Evolutionary conservation across 2,329 filamentous ascomycete species (phyloP).

Genomic region (Phoma sp.): DNA sequence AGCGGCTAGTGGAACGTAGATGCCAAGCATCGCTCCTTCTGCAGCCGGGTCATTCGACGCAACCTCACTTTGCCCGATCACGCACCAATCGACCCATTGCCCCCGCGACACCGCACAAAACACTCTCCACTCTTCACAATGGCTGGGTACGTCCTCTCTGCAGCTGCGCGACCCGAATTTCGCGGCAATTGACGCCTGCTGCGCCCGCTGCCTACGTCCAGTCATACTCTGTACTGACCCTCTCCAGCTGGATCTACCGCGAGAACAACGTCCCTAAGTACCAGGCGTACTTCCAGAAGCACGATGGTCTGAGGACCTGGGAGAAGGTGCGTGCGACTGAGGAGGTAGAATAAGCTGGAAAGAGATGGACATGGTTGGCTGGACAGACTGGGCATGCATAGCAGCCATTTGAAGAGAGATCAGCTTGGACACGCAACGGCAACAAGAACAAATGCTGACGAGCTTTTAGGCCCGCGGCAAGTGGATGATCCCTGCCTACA

Average conservation of each 20-base stretch:
- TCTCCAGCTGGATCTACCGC: slow-evolving; percentile 63
- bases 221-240: slow-evolving; percentile 38
- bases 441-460: slow-evolving; percentile 20
- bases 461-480: slow-evolving; percentile 64
- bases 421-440: background rate
- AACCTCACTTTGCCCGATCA: slow-evolving; percentile 34
- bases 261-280: slow-evolving; percentile 77
- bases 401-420: background rate
- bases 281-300: slow-evolving; percentile 76
- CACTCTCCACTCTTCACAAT: slow-evolving; percentile 49
- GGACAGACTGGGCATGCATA: background rate
- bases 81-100: slow-evolving; percentile 43
- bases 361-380: slow-evolving; percentile 17
- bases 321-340: slow-evolving; percentile 68
- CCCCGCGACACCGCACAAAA: slow-evolving; percentile 32
- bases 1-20: slow-evolving; percentile 15
- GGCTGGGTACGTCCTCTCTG: slow-evolving; percentile 48
- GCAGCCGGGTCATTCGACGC: slow-evolving; percentile 36
- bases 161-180: slow-evolving; percentile 18
- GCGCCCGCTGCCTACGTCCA: slow-evolving; percentile 15
- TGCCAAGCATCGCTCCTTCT: slow-evolving; percentile 17
- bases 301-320: slow-evolving; percentile 76
- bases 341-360: slow-evolving; percentile 7
- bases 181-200: slow-evolving; percentile 13
- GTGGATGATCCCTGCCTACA: slow-evolving; percentile 71